Conservation (phyloP, 768 basidiomycete genomes). For the Neoboletus brunneissimus region DNA sequence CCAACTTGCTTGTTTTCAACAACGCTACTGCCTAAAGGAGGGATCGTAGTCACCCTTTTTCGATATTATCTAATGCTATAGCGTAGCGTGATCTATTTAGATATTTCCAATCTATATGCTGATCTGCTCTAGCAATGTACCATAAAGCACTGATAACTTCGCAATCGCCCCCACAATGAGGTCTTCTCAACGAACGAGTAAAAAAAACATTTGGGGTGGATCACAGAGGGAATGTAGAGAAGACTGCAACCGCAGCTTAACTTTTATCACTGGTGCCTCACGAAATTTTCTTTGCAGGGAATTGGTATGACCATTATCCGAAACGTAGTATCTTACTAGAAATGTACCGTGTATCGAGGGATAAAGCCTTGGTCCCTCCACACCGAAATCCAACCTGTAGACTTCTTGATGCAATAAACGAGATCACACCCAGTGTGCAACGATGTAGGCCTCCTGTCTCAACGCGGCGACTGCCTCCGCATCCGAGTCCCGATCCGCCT, state of each 20-base stretch:
- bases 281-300: too few species aligned
- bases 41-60: neutral
- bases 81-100: neutral
- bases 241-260: too few species aligned
- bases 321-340: neutral
- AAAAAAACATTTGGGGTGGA: neutral
- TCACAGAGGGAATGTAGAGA: neutral
- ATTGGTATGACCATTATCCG: neutral
- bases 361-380: neutral
- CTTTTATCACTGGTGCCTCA: neutral
- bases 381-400: slow-evolving; percentile 10
- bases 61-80: slow-evolving; percentile 4
- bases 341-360: neutral
- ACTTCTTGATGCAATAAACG: neutral
- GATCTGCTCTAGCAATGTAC: slow-evolving; percentile 13
- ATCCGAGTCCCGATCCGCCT: slow-evolving; percentile 68
- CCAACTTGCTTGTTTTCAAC: slow-evolving; percentile 79
- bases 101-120: slow-evolving; percentile 1
- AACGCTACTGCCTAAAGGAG: slow-evolving; percentile 51
- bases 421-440: slow-evolving; percentile 32
- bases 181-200: neutral
- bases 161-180: neutral
- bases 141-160: neutral
- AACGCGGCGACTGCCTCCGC: slow-evolving; percentile 67
- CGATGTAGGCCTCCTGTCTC: slow-evolving; percentile 65